Percentiles rank a stretch among this genome's conserved stretches.
phyloP scores from a whole-genome alignment of 768 basidiomycete species.

The Galerina marginata region DNA sequence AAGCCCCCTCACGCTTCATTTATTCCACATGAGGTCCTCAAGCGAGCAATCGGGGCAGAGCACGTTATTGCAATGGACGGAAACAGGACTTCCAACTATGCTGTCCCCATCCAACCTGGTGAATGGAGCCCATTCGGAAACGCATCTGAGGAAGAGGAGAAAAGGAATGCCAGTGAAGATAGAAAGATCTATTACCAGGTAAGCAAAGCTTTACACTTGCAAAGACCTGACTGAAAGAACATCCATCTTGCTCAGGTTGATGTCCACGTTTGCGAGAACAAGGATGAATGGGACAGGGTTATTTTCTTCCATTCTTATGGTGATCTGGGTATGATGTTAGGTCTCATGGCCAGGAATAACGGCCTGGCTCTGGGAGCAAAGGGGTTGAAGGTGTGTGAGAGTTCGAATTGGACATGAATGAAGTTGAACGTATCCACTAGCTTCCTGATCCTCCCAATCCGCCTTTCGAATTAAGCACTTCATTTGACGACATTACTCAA shows the following conservation, averaged over 20 bases:
- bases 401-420: background rate
- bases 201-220: background rate
- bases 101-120: slow-evolving; percentile 47
- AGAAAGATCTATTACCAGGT: slow-evolving; percentile 51
- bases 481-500: slow-evolving; percentile 52
- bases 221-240: background rate
- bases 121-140: slow-evolving; percentile 43
- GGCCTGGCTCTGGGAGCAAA: slow-evolving; percentile 56
- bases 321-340: slow-evolving; percentile 74
- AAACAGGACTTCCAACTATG: slow-evolving; percentile 68
- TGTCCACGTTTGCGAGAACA: slow-evolving; percentile 59
- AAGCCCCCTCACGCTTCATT: slow-evolving; percentile 17
- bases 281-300: slow-evolving; percentile 54
- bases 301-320: slow-evolving; percentile 69
- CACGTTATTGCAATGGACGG: slow-evolving; percentile 53
- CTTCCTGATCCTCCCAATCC: slow-evolving; percentile 46
- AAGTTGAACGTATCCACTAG: slow-evolving; percentile 21
- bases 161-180: slow-evolving; percentile 26
- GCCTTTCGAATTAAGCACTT: slow-evolving; percentile 54
- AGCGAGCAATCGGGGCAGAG: slow-evolving; percentile 51
- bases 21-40: slow-evolving; percentile 41
- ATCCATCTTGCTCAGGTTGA: slow-evolving; percentile 52
- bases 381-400: slow-evolving; percentile 58
- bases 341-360: slow-evolving; percentile 54
- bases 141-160: slow-evolving; percentile 32